A percentile compares a stretch with the other conserved stretches of the same genome.
These are phyloP conservation scores for Amanita fuliginea DNA, from an alignment of 768 basidiomycete species.

Conservation along the genomic window DNA sequence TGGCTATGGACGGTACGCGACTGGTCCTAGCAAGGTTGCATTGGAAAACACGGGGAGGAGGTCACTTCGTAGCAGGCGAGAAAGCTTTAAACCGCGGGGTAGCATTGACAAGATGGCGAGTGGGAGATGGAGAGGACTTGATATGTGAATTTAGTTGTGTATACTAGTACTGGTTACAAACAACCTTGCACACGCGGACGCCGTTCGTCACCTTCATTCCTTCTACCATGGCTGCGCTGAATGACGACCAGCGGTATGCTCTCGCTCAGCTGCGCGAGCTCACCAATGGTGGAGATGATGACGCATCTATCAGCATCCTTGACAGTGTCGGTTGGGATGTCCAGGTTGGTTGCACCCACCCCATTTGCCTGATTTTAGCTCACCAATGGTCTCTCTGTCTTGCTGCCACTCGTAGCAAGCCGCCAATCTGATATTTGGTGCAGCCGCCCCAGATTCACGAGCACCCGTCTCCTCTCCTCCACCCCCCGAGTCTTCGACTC, in stretches of 20 bases:
- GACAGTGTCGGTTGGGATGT: slow-evolving; percentile 63
- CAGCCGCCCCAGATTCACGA: slow-evolving; percentile 11
- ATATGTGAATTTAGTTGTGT: not conserved
- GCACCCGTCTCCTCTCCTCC: slow-evolving; percentile 8
- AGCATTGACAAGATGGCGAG: slow-evolving; percentile 44
- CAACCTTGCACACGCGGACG: slow-evolving; percentile 3
- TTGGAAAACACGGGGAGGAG: slow-evolving; percentile 31
- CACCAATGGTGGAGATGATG: slow-evolving; percentile 49
- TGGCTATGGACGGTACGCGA: slow-evolving; percentile 15
- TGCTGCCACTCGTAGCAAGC: slow-evolving; percentile 31
- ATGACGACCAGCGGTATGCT: slow-evolving; percentile 19
- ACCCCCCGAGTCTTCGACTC: slow-evolving; percentile 3
- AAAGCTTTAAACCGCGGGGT: slow-evolving; percentile 78
- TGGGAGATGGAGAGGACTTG: slow-evolving; percentile 23
- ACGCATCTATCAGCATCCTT: slow-evolving; percentile 49
- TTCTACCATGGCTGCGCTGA: slow-evolving; percentile 12
- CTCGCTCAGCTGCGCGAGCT: slow-evolving; percentile 42
- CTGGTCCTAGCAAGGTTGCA: slow-evolving; percentile 14
- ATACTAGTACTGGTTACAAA: slow-evolving; percentile 1
- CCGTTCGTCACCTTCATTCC: not conserved
- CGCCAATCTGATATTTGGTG: slow-evolving; percentile 47
- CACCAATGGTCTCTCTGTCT: not conserved
- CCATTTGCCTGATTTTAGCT: not conserved
- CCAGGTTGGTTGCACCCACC: slow-evolving; percentile 26
- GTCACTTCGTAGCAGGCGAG: slow-evolving; percentile 20